Evolutionary conservation across 192 early-diverging fungal species (phyloP).

Genomic region (Spizellomyces sp.): DNA sequence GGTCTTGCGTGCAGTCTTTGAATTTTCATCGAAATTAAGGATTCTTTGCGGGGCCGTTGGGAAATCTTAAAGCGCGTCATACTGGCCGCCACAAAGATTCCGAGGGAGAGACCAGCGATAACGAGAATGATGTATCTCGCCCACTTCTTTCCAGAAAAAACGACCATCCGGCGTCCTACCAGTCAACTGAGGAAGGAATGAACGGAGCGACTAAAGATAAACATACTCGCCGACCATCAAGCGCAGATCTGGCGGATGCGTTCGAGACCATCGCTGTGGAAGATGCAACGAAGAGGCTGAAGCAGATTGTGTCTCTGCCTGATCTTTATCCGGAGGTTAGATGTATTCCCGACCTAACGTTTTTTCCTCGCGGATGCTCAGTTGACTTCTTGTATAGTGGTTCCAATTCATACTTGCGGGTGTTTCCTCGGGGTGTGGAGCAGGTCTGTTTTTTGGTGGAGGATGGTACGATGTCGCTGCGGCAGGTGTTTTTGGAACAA

Average conservation of each 20-base stretch:
- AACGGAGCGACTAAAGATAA: background rate
- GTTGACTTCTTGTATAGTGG: slow-evolving; percentile 15
- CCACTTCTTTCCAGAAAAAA: background rate
- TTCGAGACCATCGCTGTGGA: slow-evolving; percentile 38
- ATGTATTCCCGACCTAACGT: background rate
- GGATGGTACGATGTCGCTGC: slow-evolving; percentile 36
- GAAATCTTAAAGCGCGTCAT: too few relatives aligned
- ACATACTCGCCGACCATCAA: background rate
- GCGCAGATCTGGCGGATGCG: slow-evolving; percentile 3
- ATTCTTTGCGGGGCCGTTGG: too few relatives aligned
- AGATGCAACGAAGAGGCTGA: slow-evolving; percentile 30
- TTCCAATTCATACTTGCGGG: slow-evolving; percentile 22
- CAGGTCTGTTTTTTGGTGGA: slow-evolving; percentile 37
- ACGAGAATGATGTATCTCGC: too few relatives aligned
- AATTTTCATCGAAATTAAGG: too few relatives aligned
- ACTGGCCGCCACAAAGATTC: too few relatives aligned
- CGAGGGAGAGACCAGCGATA: too few relatives aligned
- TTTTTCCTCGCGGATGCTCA: background rate
- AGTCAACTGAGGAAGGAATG: too few relatives aligned
- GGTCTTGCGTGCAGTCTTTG: too few relatives aligned
- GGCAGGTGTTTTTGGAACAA: slow-evolving; percentile 15
- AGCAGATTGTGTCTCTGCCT: slow-evolving; percentile 32
- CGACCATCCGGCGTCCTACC: too few relatives aligned
- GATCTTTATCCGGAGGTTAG: slow-evolving; percentile 30
- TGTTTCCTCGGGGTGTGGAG: slow-evolving; percentile 16